A percentile compares a stretch with the other conserved stretches of the same genome.
These are phyloP conservation scores for Phytophthora melonis DNA, from an alignment of 352 stramenopile species.

Conservation along the genomic window DNA sequence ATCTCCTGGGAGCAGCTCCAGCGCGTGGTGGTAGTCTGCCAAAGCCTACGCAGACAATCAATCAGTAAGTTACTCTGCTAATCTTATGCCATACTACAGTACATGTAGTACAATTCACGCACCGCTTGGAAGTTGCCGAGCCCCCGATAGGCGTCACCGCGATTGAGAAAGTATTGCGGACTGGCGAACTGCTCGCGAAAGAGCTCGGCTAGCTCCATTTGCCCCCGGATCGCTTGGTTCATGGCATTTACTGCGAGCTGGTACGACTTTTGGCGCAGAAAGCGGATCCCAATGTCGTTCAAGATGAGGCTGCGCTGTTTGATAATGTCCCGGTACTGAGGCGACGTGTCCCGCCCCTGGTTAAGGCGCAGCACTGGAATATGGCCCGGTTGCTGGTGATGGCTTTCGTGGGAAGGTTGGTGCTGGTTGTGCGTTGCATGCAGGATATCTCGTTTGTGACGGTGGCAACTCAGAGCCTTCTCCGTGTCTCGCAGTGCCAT, in stretches of 20 bases:
- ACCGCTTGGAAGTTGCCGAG: conserved; percentile 81
- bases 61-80: conserved; percentile 1
- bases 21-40: conserved; percentile 79
- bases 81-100: background rate
- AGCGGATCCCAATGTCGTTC: conserved; percentile 73
- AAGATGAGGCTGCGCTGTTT: conserved; percentile 81
- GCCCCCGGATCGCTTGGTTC: conserved; percentile 78
- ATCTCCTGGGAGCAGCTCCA: conserved; percentile 65
- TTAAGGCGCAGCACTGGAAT: conserved; percentile 23
- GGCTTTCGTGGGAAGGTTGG: conserved; percentile 14
- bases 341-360: conserved; percentile 46
- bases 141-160: conserved; percentile 78
- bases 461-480: conserved; percentile 63
- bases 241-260: conserved; percentile 83
- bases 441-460: conserved; percentile 30
- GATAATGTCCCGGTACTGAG: conserved; percentile 69
- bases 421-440: conserved; percentile 25
- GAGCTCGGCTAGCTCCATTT: conserved; percentile 56
- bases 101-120: conserved; percentile 10
- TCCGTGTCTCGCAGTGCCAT: conserved; percentile 70
- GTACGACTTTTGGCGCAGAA: conserved; percentile 63
- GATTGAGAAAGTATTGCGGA: conserved; percentile 70
- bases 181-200: conserved; percentile 57
- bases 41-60: conserved; percentile 53
- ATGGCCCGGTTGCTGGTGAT: conserved; percentile 13